Conservation (phyloP, 495 filamentous ascomycete species). For the Tuber borchii region DNA sequence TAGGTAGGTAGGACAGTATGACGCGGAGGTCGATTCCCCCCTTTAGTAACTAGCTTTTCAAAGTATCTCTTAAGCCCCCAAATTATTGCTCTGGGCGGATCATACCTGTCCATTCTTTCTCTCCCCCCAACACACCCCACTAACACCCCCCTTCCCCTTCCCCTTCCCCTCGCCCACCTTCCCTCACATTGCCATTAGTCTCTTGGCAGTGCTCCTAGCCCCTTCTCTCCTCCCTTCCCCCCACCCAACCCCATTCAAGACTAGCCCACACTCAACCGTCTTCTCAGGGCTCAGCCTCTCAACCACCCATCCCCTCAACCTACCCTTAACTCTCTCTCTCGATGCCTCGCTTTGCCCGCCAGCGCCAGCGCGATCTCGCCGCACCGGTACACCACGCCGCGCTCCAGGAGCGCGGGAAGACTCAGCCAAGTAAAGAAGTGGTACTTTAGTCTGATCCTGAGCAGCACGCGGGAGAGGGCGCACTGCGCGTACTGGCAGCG, state of each 20-base stretch:
- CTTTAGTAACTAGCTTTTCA: conserved; percentile 19
- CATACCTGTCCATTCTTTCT: conserved; percentile 20
- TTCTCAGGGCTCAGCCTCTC: conserved; percentile 8
- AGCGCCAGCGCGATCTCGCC: conserved; percentile 43
- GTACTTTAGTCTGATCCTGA: conserved; percentile 48
- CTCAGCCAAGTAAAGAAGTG: conserved; percentile 39
- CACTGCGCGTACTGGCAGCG: conserved; percentile 52
- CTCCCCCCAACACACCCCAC: conserved; percentile 16
- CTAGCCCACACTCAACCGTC: conserved; percentile 24
- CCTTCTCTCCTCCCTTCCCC: conserved; percentile 21
- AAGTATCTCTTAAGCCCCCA: conserved; percentile 27
- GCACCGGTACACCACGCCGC: conserved; percentile 39
- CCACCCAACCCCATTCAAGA: conserved; percentile 13
- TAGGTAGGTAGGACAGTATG: background rate
- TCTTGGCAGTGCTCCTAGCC: conserved; percentile 26
- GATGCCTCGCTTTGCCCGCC: conserved; percentile 47
- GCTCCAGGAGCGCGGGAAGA: conserved; percentile 38
- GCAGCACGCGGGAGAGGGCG: conserved; percentile 49
- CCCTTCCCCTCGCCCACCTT: conserved; percentile 7
- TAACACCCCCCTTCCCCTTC: conserved; percentile 18
- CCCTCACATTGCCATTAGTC: conserved; percentile 10
- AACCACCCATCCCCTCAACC: conserved; percentile 46
- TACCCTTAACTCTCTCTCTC: conserved; percentile 54
- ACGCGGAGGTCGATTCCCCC: background rate
- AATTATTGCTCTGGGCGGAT: conserved; percentile 26